Conservation (phyloP, 176 grass and related monocot species). For the Carex littledalei region DNA sequence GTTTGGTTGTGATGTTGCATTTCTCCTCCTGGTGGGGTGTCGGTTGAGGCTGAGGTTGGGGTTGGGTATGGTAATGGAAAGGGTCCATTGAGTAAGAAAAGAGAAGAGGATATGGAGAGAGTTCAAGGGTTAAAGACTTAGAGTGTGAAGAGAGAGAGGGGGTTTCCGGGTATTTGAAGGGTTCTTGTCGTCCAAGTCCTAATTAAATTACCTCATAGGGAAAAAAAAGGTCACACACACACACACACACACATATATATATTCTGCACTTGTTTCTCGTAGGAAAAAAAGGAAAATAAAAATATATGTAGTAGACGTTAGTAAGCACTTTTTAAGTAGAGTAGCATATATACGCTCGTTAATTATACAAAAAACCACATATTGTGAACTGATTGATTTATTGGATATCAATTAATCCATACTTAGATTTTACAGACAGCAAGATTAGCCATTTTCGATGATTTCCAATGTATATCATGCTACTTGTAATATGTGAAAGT, state of each 20-base stretch:
- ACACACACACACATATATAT: neutral
- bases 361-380: neutral
- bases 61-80: slow-evolving; percentile 27
- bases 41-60: slow-evolving; percentile 1
- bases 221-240: neutral
- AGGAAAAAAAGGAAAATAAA: too few relatives aligned
- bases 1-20: neutral
- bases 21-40: neutral
- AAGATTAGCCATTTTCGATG: too few relatives aligned
- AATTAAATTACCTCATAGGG: neutral
- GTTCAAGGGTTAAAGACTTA: neutral
- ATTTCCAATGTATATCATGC: too few relatives aligned
- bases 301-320: neutral
- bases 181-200: neutral
- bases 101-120: neutral
- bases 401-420: neutral
- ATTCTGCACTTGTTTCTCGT: neutral
- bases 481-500: too few relatives aligned
- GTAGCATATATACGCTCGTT: neutral
- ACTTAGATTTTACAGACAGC: neutral
- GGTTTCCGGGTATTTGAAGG: slow-evolving; percentile 18
- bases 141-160: neutral
- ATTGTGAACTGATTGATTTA: neutral
- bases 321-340: neutral
- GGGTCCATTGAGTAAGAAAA: slow-evolving; percentile 23